Base-by-base conservation (phyloP, 352 stramenopile species). In the Pythium angustatum region DNA sequence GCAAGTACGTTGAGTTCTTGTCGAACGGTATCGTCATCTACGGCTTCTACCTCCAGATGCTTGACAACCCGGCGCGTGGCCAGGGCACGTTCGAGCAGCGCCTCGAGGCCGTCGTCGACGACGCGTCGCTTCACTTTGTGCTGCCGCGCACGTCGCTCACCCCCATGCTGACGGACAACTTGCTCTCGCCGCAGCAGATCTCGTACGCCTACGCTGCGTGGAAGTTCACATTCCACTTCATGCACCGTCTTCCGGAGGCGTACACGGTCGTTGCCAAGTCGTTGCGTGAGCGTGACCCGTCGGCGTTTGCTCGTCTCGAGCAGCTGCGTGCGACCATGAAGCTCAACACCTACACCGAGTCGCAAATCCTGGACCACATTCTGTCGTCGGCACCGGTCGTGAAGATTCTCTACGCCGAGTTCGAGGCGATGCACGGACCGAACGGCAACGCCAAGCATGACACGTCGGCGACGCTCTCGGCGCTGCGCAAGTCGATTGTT, bases 211-310 rank as follows among this genome's bases (percentile, higher is more conserved):
- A 94, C 71, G 78, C 85, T 1, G 85, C 85, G 17, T 94, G 85
- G 85, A 94, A 94, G 71, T 94, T 94, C 53, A 89, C 82, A 6
- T 94, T 94, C 72, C 85, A 94, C 74, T 94, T 94, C 71, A 90
- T 94, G 81, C 83, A 91, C 58, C 85, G 85, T 61, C 71, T 94
- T 21, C 85, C 85, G 0, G 85, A 94, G 62, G 87, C 83, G 10
- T 94, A 85, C 71, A 85, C 77, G 24, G 79, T 91, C 33, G 83
- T 94, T 7, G 79, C 83, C 63, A 83, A 91, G 54, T 94, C 85
- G 61, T 75, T 94, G 15, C 83, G 85, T 47, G 83, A 92, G 40
- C 81, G 78, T 1, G 85, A 94, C 56, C 79, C 83, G 38, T 85
- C 79, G 48, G 85, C 83, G 2, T 91, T 91, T 63, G 79, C 83